phyloP scores from a whole-genome alignment of 2,329 filamentous ascomycete species.

The Penicillium sp. region DNA sequence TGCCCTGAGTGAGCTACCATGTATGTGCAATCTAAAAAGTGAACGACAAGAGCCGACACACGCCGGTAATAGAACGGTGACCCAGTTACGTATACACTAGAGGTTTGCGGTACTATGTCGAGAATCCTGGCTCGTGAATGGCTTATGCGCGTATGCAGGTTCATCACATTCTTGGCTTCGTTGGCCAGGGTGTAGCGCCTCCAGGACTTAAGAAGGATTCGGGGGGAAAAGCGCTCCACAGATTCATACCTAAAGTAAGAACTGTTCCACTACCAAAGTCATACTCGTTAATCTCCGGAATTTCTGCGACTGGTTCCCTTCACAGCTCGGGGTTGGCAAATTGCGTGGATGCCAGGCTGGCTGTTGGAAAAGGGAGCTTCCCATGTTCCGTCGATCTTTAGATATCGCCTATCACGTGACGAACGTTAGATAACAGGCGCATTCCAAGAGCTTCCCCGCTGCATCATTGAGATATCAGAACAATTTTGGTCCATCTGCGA shows the following conservation, averaged over 20 bases:
- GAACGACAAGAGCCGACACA: background rate
- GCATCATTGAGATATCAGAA: background rate
- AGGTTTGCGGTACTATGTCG: background rate
- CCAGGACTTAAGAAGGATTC: background rate
- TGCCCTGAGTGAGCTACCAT: background rate
- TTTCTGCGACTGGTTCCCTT: background rate
- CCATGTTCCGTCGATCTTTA: background rate
- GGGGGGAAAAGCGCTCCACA: background rate
- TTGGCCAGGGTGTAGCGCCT: background rate
- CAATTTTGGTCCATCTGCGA: slow-evolving; percentile 1
- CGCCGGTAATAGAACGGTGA: too few species aligned
- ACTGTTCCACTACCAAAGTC: background rate
- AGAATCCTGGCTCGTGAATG: background rate
- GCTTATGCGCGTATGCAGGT: background rate
- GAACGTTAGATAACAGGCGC: background rate
- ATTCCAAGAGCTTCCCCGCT: background rate
- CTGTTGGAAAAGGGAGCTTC: background rate
- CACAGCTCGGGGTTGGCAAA: background rate
- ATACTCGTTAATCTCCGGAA: background rate
- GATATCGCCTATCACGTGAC: background rate
- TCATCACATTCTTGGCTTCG: background rate
- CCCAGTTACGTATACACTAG: background rate
- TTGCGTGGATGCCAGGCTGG: background rate
- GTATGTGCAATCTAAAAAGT: background rate
- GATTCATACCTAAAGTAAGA: background rate